Percentiles rank a stretch among this genome's conserved stretches.
phyloP scores from a whole-genome alignment of 2,329 filamentous ascomycete genomes.

The Orbilia ellipsospora region DNA sequence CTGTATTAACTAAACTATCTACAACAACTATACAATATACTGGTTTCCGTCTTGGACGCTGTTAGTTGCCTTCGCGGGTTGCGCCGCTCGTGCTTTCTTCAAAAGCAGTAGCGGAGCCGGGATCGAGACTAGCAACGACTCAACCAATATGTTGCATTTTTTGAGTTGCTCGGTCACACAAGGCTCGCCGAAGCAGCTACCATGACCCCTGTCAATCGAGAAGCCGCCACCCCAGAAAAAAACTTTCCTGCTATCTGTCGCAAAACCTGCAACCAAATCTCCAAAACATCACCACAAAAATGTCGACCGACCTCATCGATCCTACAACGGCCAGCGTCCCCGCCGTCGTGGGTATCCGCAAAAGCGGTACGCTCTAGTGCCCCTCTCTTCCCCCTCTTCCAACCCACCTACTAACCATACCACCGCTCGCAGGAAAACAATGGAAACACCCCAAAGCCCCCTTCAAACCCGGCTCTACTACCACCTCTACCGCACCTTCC shows the following conservation, averaged over 20 bases:
- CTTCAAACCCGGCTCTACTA: conserved; percentile 77
- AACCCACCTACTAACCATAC: conserved; percentile 46
- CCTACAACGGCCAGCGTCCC: conserved; percentile 61
- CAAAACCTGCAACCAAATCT: conserved; percentile 32
- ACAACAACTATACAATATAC: too few relatives aligned
- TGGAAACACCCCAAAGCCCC: conserved; percentile 87
- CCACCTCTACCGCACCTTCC: conserved; percentile 77
- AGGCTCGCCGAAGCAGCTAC: neutral
- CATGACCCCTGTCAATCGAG: neutral
- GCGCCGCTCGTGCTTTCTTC: too few relatives aligned
- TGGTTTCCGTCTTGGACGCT: too few relatives aligned
- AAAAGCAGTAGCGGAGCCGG: too few relatives aligned
- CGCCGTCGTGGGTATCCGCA: conserved; percentile 74
- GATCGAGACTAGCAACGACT: too few relatives aligned
- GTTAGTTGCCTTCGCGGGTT: too few relatives aligned
- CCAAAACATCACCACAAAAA: conserved; percentile 23
- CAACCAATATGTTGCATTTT: too few relatives aligned
- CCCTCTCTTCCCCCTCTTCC: conserved; percentile 11
- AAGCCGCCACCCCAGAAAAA: neutral
- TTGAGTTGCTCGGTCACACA: too few relatives aligned
- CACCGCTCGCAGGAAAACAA: conserved; percentile 79
- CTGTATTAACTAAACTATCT: too few relatives aligned
- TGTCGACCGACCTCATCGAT: conserved; percentile 61
- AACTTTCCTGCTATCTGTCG: neutral
- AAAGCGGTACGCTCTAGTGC: conserved; percentile 74